Percentiles rank a stretch among this genome's conserved stretches.
Evolutionary conservation across 73 alveolate species (phyloP).

Genomic region (Urostyla sp.): DNA sequence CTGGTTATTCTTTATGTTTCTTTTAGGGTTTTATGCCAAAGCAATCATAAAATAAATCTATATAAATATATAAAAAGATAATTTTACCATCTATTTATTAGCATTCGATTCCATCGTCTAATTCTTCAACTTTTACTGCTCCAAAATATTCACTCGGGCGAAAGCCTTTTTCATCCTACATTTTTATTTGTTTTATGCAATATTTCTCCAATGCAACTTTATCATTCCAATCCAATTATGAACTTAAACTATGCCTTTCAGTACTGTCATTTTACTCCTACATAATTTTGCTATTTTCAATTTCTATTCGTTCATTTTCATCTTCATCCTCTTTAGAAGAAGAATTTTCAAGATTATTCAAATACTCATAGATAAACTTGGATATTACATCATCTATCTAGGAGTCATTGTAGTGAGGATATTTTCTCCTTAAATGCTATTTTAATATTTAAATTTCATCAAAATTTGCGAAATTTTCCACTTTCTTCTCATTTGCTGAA

Average conservation of each 20-base stretch:
- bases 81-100: slow-evolving; percentile 19
- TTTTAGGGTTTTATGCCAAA: slow-evolving; percentile 27
- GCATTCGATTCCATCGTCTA: slow-evolving; percentile 25
- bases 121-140: slow-evolving; percentile 27
- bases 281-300: slow-evolving; percentile 10
- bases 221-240: slow-evolving; percentile 41
- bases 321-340: background rate
- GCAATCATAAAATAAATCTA: slow-evolving; percentile 15
- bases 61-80: background rate
- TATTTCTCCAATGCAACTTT: slow-evolving; percentile 4
- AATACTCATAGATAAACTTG: slow-evolving; percentile 8
- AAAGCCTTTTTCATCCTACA: slow-evolving; percentile 4
- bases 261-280: no score
- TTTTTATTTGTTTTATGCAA: background rate
- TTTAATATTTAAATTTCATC: slow-evolving; percentile 1
- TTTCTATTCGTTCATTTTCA: background rate
- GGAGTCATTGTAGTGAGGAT: background rate
- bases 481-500: no score
- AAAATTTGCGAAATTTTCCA: no score
- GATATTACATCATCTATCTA: background rate
- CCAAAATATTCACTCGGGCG: slow-evolving; percentile 38
- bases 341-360: background rate
- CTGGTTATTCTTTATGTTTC: background rate
- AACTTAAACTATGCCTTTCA: slow-evolving; percentile 11
- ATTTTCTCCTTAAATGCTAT: background rate